Conservation (phyloP, 2,329 filamentous ascomycete genomes). For the Colletotrichum sp. region DNA sequence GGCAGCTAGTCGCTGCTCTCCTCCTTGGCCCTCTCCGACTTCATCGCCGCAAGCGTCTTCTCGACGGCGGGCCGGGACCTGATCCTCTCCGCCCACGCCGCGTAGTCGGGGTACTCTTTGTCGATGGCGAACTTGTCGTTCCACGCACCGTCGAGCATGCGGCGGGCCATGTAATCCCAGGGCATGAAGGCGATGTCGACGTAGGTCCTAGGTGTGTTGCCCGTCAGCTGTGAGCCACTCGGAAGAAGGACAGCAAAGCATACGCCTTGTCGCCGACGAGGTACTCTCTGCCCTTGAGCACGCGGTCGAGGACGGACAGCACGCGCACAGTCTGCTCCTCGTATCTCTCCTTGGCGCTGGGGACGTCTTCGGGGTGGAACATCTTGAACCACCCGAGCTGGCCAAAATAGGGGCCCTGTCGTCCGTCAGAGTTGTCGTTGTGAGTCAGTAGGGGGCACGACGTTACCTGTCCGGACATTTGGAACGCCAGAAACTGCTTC, state of each 20-base stretch:
- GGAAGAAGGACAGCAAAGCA: background rate
- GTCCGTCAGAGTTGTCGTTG: background rate
- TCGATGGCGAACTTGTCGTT: conserved; percentile 29
- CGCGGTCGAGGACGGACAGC: conserved; percentile 32
- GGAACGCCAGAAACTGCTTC: conserved; percentile 5
- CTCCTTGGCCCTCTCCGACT: background rate
- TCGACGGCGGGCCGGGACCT: conserved; percentile 33
- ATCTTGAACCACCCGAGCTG: conserved; percentile 41
- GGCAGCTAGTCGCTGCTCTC: background rate
- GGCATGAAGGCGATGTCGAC: conserved; percentile 37
- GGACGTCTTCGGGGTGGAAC: conserved; percentile 29
- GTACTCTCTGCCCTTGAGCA: conserved; percentile 37
- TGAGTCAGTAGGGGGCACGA: no score
- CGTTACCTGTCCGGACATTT: conserved; percentile 12
- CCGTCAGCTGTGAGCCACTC: background rate
- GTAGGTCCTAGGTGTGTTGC: conserved; percentile 25
- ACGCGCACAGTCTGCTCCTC: conserved; percentile 32
- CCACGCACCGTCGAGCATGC: conserved; percentile 22
- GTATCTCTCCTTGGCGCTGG: conserved; percentile 34
- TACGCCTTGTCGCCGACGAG: conserved; percentile 39
- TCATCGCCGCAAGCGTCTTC: conserved; percentile 22
- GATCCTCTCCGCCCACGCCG: conserved; percentile 37
- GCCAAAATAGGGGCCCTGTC: conserved; percentile 49
- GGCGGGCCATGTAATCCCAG: conserved; percentile 26
- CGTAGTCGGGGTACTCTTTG: conserved; percentile 37